Conservation (phyloP, 73 alveolate genomes). For the Diophrys sp. region DNA sequence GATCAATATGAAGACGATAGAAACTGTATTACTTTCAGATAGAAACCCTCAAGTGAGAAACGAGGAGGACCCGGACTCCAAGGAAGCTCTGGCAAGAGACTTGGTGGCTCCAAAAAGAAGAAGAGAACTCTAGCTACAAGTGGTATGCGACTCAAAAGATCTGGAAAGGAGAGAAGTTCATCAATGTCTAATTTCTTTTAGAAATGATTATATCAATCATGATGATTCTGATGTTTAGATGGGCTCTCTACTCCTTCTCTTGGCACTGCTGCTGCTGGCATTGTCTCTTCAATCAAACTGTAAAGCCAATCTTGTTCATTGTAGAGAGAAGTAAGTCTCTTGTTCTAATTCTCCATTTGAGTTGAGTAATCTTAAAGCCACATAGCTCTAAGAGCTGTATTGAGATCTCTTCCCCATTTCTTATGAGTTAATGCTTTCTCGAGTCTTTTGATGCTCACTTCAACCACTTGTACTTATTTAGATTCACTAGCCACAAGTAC, state of each 20-base stretch:
- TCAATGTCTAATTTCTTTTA: not conserved
- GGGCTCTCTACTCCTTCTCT: too few species aligned
- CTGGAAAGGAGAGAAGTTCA: not conserved
- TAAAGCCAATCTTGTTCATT: not conserved
- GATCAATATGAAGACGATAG: not conserved
- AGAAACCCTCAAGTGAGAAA: not conserved
- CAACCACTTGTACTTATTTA: not conserved
- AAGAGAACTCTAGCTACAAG: not conserved
- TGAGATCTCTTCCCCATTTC: not conserved
- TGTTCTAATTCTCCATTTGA: not conserved
- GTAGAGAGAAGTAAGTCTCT: not conserved
- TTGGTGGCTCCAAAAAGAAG: not conserved
- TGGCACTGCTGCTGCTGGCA: too few species aligned
- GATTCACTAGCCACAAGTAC: not conserved
- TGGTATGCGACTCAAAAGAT: not conserved
- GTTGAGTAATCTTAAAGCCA: not conserved
- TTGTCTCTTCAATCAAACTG: not conserved
- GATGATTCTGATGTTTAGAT: too few species aligned
- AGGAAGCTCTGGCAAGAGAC: not conserved
- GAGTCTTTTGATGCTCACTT: not conserved
- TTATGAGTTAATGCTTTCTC: not conserved
- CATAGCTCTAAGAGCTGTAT: not conserved
- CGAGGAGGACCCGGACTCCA: not conserved
- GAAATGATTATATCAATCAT: not conserved
- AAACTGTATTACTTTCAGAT: not conserved